These are phyloP conservation scores for Kodamaea plutei DNA, from an alignment of 1,139 yeast species.

Conservation along the genomic window DNA sequence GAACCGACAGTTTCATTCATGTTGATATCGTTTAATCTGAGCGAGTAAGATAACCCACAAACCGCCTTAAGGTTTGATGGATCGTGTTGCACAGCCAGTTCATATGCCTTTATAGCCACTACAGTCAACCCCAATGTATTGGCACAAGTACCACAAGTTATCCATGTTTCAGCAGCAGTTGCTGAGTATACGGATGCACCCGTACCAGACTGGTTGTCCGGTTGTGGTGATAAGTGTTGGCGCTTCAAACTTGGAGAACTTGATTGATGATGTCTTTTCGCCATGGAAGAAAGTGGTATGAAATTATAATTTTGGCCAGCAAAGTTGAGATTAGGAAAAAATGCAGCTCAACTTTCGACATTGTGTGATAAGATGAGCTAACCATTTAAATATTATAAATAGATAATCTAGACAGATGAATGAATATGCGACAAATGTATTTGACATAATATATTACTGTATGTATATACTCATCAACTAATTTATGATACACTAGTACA, in stretches of 20 bases:
- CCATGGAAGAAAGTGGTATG: constrained; percentile 7
- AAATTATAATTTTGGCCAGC: constrained; percentile 5
- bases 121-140: constrained; percentile 36
- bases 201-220: constrained; percentile 1
- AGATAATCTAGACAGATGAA: too few species aligned
- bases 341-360: background rate
- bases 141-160: constrained; percentile 50
- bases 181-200: constrained; percentile 14
- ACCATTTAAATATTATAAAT: too few species aligned
- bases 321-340: background rate
- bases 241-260: constrained; percentile 10
- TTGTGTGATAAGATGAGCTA: too few species aligned
- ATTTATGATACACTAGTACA: too few species aligned
- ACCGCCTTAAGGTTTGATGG: constrained; percentile 41
- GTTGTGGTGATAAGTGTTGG: constrained; percentile 5
- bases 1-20: constrained; percentile 38
- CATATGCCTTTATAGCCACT: constrained; percentile 44
- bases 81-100: constrained; percentile 41
- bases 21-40: constrained; percentile 35
- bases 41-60: constrained; percentile 37
- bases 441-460: too few species aligned
- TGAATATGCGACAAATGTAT: too few species aligned
- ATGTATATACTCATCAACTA: too few species aligned
- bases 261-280: constrained; percentile 10
- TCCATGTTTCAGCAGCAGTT: constrained; percentile 44